phyloP scores from a whole-genome alignment of 179 eudicot genomes.

The Spinacia oleracea region DNA sequence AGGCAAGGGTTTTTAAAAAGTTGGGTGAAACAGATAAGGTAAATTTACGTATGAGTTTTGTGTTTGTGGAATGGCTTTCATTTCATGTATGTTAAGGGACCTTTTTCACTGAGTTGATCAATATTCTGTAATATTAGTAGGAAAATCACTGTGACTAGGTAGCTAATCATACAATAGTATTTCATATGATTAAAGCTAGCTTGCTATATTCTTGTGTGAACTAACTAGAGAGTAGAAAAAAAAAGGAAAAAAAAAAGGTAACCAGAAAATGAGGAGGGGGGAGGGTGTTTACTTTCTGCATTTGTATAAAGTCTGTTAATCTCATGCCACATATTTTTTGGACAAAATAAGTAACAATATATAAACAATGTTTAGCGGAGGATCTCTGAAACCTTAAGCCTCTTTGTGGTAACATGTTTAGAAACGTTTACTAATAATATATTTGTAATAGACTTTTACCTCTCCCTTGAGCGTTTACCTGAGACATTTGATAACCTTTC shows the following conservation, averaged over 20 bases:
- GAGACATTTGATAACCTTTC: neutral
- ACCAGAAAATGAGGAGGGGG: too few species aligned
- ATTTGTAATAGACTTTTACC: too few species aligned
- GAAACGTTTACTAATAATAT: too few species aligned
- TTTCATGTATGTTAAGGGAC: neutral
- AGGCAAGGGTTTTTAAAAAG: constrained; percentile 82
- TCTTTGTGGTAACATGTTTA: neutral
- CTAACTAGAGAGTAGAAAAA: too few species aligned
- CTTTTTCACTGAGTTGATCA: neutral
- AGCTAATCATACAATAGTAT: neutral
- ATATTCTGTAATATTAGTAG: neutral
- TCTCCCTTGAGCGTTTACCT: neutral
- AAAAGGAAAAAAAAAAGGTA: too few species aligned
- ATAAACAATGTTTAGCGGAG: too few species aligned
- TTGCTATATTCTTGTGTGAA: neutral
- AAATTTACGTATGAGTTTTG: constrained; percentile 8
- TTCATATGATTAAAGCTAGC: neutral
- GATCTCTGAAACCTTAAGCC: too few species aligned
- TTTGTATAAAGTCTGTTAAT: too few species aligned
- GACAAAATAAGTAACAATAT: too few species aligned
- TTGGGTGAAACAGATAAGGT: constrained; percentile 88
- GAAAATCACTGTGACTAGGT: neutral
- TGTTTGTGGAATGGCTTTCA: neutral
- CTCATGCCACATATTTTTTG: too few species aligned
- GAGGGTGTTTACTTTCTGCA: too few species aligned